Base-by-base conservation (phyloP, 495 filamentous ascomycete genomes). In the Lasiosphaeria hispida region DNA sequence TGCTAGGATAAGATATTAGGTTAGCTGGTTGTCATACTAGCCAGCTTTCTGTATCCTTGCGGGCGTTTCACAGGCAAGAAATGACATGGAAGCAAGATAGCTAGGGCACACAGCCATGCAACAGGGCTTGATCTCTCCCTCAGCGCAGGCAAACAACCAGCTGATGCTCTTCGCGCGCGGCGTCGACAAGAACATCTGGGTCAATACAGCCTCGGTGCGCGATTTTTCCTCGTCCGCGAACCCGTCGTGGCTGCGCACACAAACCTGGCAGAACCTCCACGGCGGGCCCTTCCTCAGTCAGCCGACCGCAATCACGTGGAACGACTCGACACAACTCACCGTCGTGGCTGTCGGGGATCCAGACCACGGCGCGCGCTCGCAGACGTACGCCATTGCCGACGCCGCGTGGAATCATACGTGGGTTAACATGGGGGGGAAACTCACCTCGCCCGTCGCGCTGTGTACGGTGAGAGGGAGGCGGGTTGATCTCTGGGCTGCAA, bases 211-310 rank as follows among this genome's bases (percentile, higher is more conserved):
- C n/a, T n/a, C n/a, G n/a, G n/a, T n/a, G n/a, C n/a, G n/a, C n/a
- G n/a, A n/a, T n/a, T n/a, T n/a, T n/a, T n/a, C n/a, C n/a, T n/a
- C n/a, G n/a, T n/a, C n/a, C n/a, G n/a, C n/a, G n/a, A n/a, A n/a
- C n/a, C n/a, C n/a, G n/a, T n/a, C n/a, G n/a, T 44, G 41, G 41
- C 44, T 19, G 6, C 11, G 7, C 14, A 10, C 7, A 4, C 44
- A 30, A 6, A 10, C 8, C 7, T 48, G 44, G 44, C 44, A 48
- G 18, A 19, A n/a, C 19, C 17, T n/a, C 48, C 4, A 5, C 23
- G 48, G 48, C 19, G 23, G 23, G 13, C 48, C 48, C 23, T 36
- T 50, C 33, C 8, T 50, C 3, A 50, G 48, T 33, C 48, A 50
- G 30, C 48, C 48, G 6, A 6, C 33, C 3, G 48, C 48, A 7